Conservation (phyloP, 768 basidiomycete species). For the Amanita pallidorosea region DNA sequence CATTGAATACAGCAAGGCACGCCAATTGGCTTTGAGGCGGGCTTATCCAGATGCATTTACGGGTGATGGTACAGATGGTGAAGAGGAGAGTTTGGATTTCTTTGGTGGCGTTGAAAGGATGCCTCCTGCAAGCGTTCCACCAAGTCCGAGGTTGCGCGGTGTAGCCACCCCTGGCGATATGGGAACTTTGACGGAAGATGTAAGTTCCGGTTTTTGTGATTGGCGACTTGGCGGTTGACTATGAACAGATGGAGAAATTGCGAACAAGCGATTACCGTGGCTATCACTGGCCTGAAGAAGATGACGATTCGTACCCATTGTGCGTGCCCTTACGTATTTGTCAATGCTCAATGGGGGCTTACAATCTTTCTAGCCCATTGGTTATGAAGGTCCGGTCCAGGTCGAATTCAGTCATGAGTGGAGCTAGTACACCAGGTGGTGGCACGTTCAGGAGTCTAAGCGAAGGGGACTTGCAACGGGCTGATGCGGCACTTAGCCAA, state of each 20-base stretch:
- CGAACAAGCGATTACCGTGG: constrained; percentile 82
- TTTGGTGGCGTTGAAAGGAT: constrained; percentile 60
- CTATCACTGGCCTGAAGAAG: constrained; percentile 54
- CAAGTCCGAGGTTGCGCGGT: constrained; percentile 80
- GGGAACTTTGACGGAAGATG: constrained; percentile 82
- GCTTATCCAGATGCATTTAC: constrained; percentile 91
- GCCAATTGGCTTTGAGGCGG: constrained; percentile 82
- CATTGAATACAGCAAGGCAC: constrained; percentile 91
- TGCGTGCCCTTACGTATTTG: constrained; percentile 28
- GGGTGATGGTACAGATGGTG: constrained; percentile 31
- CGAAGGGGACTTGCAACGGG: constrained; percentile 78
- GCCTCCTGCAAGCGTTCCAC: constrained; percentile 69
- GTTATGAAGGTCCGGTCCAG: constrained; percentile 87
- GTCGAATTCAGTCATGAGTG: constrained; percentile 60
- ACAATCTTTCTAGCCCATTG: constrained; percentile 46
- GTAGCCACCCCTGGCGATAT: constrained; percentile 89
- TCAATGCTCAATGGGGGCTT: not conserved
- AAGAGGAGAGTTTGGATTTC: constrained; percentile 29
- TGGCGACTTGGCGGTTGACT: not conserved
- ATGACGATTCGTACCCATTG: constrained; percentile 90
- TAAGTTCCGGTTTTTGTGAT: constrained; percentile 18
- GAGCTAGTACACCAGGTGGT: constrained; percentile 80
- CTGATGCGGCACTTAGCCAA: constrained; percentile 79
- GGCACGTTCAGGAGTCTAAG: constrained; percentile 69
- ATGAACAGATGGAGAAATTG: constrained; percentile 69